A percentile compares a stretch with the other conserved stretches of the same genome.
Evolutionary conservation across 2,329 filamentous ascomycete species (phyloP).

Genomic region (Metarhizium rileyi): DNA sequence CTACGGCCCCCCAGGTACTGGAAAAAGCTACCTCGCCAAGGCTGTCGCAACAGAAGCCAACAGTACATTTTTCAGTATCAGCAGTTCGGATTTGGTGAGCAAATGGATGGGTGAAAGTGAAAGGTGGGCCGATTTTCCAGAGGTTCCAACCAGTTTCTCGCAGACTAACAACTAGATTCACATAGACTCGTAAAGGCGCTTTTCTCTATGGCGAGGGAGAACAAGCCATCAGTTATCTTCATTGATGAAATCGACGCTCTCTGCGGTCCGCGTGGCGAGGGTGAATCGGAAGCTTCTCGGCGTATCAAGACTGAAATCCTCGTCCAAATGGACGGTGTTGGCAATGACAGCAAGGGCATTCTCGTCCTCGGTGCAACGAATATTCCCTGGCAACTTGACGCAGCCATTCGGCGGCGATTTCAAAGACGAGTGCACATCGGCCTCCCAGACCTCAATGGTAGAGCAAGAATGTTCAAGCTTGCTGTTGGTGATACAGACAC

Average conservation of each 20-base stretch:
- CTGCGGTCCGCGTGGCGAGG: conserved; percentile 84
- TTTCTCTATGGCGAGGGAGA: conserved; percentile 96
- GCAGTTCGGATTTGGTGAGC: conserved; percentile 91
- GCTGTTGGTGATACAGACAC: conserved; percentile 90
- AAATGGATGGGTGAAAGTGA: conserved; percentile 99
- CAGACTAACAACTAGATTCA: conserved; percentile 12
- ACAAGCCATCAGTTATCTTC: conserved; percentile 96
- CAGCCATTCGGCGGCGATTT: conserved; percentile 90
- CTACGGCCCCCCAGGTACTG: conserved; percentile 92
- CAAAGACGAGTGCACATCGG: conserved; percentile 94
- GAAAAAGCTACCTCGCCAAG: conserved; percentile 96
- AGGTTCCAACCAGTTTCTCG: not conserved
- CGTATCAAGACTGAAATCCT: conserved; percentile 98
- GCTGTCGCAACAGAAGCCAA: conserved; percentile 97
- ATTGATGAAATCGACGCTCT: conserved; percentile 97
- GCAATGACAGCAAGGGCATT: conserved; percentile 88
- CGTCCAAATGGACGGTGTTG: conserved; percentile 98
- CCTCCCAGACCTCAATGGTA: conserved; percentile 74
- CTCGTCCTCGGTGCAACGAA: conserved; percentile 94
- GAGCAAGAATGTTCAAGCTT: conserved; percentile 92
- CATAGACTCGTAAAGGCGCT: conserved; percentile 83
- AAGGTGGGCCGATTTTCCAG: conserved; percentile 44
- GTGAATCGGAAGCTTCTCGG: conserved; percentile 92
- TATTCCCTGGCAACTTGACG: conserved; percentile 97
- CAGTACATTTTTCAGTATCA: conserved; percentile 98